A percentile compares a stretch with the other conserved stretches of the same genome.
These are phyloP conservation scores for Penicillium daleae DNA, from an alignment of 495 filamentous ascomycete genomes.

Conservation along the genomic window DNA sequence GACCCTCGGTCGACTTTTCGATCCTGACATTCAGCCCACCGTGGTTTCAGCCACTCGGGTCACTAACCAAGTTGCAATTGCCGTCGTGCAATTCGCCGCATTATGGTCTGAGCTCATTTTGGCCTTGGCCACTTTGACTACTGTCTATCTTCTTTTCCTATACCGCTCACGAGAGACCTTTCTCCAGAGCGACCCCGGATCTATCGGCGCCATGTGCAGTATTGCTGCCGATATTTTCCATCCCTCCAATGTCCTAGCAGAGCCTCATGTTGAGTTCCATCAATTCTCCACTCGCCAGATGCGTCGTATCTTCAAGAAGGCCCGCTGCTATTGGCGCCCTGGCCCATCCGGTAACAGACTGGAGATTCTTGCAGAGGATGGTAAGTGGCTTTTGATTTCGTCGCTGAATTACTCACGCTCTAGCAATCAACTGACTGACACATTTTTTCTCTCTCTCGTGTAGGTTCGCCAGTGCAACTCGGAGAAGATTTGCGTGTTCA, in stretches of 20 bases:
- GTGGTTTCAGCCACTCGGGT: constrained; percentile 29
- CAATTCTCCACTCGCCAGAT: constrained; percentile 46
- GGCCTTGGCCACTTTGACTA: constrained; percentile 27
- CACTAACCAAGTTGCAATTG: constrained; percentile 38
- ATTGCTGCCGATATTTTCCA: constrained; percentile 44
- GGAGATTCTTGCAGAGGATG: constrained; percentile 43
- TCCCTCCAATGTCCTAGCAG: constrained; percentile 36
- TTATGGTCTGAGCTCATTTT: constrained; percentile 41
- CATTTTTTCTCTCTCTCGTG: not conserved
- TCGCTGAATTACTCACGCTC: not conserved
- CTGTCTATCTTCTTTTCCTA: constrained; percentile 34
- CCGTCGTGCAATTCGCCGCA: constrained; percentile 39
- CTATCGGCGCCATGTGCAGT: constrained; percentile 49
- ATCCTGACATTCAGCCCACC: constrained; percentile 33
- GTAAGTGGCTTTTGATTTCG: constrained; percentile 15
- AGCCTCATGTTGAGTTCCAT: constrained; percentile 39
- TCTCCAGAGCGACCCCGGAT: constrained; percentile 44
- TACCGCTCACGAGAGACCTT: constrained; percentile 41
- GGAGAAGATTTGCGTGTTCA: constrained; percentile 30
- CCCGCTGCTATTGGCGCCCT: constrained; percentile 40
- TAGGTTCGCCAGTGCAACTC: constrained; percentile 34
- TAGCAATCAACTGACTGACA: constrained; percentile 12
- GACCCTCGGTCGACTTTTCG: constrained; percentile 43
- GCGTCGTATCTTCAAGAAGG: constrained; percentile 37
- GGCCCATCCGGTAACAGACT: constrained; percentile 36